Evolutionary conservation across 2,329 filamentous ascomycete species (phyloP).

Genomic region (Tolypocladium capitatum): DNA sequence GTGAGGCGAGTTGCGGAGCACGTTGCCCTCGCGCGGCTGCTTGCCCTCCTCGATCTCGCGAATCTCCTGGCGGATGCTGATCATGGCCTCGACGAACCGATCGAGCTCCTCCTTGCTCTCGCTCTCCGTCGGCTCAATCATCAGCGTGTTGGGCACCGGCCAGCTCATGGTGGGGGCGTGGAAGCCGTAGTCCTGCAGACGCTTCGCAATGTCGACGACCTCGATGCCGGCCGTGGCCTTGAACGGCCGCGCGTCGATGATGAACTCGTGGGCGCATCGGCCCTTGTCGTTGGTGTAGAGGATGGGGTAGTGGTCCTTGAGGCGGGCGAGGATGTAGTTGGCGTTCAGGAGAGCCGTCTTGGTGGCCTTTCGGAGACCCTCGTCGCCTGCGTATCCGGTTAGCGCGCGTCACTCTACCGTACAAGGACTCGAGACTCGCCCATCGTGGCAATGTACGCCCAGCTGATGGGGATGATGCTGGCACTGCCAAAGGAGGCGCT

Average conservation of each 20-base stretch:
- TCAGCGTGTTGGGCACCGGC: slow-evolving; percentile 88
- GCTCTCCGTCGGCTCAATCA: slow-evolving; percentile 95
- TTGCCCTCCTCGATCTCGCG: slow-evolving; percentile 67
- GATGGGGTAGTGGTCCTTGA: slow-evolving; percentile 76
- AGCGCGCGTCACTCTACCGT: background rate
- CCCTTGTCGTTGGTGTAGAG: slow-evolving; percentile 85
- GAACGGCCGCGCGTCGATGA: slow-evolving; percentile 78
- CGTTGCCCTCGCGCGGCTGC: slow-evolving; percentile 61
- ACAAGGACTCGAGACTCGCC: slow-evolving; percentile 28
- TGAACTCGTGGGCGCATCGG: slow-evolving; percentile 94
- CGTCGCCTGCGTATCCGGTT: slow-evolving; percentile 12
- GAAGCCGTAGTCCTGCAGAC: slow-evolving; percentile 94
- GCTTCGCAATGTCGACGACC: slow-evolving; percentile 91
- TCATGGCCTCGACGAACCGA: slow-evolving; percentile 80
- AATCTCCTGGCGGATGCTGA: slow-evolving; percentile 79
- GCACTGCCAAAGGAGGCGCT: slow-evolving; percentile 80
- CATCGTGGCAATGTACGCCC: slow-evolving; percentile 95
- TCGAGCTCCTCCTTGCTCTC: slow-evolving; percentile 89
- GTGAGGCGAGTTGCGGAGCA: slow-evolving; percentile 83
- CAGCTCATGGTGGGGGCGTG: slow-evolving; percentile 95
- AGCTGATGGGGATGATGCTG: slow-evolving; percentile 85
- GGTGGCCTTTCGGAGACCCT: slow-evolving; percentile 76
- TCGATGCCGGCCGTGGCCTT: slow-evolving; percentile 73
- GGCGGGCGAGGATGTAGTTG: slow-evolving; percentile 86
- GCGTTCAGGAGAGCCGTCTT: slow-evolving; percentile 90